Conservation (phyloP, 2,329 filamentous ascomycete genomes). For the Talaromyces sp. region DNA sequence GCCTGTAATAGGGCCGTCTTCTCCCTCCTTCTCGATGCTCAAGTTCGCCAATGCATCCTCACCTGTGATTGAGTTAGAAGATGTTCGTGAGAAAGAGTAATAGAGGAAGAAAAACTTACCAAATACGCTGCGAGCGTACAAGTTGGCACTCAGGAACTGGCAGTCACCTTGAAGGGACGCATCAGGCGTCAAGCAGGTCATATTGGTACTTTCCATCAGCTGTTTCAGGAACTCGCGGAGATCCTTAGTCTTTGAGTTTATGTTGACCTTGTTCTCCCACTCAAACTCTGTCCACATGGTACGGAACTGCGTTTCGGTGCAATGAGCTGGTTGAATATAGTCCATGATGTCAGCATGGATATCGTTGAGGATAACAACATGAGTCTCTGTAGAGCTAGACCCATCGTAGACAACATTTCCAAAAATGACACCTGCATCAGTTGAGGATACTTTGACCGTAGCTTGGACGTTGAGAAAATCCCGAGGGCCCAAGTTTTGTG, state of each 20-base stretch:
- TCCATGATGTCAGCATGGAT: conserved; percentile 99
- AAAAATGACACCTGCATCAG: conserved; percentile 97
- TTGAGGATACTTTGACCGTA: conserved; percentile 97
- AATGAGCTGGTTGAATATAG: conserved; percentile 95
- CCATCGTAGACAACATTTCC: conserved; percentile 98
- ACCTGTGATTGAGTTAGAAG: conserved; percentile 50
- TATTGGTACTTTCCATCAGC: conserved; percentile 96
- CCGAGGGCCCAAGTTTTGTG: conserved; percentile 89
- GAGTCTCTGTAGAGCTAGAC: conserved; percentile 82
- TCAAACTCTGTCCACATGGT: conserved; percentile 99
- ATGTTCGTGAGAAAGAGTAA: background rate
- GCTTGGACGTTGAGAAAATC: conserved; percentile 98
- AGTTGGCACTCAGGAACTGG: conserved; percentile 93
- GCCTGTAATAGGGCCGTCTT: conserved; percentile 89
- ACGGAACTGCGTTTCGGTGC: conserved; percentile 95
- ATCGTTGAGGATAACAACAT: conserved; percentile 96
- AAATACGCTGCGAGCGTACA: conserved; percentile 95
- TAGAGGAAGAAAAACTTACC: conserved; percentile 59
- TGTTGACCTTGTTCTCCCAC: conserved; percentile 99
- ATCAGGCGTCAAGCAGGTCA: conserved; percentile 95
- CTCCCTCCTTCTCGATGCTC: conserved; percentile 95
- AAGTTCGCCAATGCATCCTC: conserved; percentile 97
- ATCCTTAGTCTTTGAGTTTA: conserved; percentile 92
- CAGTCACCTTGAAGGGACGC: conserved; percentile 96
- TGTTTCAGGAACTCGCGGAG: conserved; percentile 88